Base-by-base conservation (phyloP, 768 basidiomycete species). In the Hygrocybe coccinea region DNA sequence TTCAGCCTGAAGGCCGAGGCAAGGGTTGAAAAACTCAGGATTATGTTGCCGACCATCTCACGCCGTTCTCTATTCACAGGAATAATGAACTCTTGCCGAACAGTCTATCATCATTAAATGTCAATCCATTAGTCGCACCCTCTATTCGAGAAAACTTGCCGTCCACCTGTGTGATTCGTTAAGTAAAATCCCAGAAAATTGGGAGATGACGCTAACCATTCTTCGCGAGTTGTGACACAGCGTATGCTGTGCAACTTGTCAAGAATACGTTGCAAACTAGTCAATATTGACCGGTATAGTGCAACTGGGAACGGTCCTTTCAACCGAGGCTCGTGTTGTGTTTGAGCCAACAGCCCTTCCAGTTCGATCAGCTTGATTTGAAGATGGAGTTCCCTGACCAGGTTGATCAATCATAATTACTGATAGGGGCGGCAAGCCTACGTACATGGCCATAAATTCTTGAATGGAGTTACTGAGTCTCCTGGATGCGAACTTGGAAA, bases 1-100 rank as follows among this genome's bases (percentile, higher is more conserved):
- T 95, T 95, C 39, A 91, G 75, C 15, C 84, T 76, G 68, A 95
- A 90, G 1, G 87, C 86, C 1, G 88, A 82, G 3, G 90, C 83
- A 29, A 95, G 76, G 0, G 81, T 83, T 1, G 91, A 89, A 67
- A 93, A 88, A 67, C 86, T 92, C 9, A 99, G 80, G 55, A 98
- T 88, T 58, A 97, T 89, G 69, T 92, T 95, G 36, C 95, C 95
- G 46, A 85, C 91, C 90, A 99, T 91, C 66, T 97, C 95, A 2
- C 88, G 84, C 19, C 95, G 79, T 63, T 97, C 87, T 64, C 74
- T 80, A 64, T 89, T 97, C 46, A 95, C 94, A 1, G 95, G 95
- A 2, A 91, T 68, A 59, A 98, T 90, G 62, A 97, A 97, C 55
- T 95, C 92, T 25, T 79, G 74, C 41, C 89, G 78, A 19, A 97